Base-by-base conservation (phyloP, 1,284 basidiomycete genomes). In the Baeospora myosura region DNA sequence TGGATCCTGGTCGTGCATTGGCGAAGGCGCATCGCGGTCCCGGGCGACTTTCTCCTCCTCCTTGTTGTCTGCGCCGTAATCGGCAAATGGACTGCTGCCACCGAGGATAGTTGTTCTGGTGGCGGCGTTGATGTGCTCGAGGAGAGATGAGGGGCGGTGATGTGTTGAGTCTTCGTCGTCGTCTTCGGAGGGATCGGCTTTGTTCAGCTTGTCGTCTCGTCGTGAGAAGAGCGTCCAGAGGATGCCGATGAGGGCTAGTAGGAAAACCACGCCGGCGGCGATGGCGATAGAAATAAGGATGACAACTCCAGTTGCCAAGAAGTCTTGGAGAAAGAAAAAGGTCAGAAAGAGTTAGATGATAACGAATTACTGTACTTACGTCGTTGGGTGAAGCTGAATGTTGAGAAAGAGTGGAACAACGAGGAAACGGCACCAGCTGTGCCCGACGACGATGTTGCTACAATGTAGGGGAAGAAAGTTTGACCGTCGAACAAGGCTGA, bases 221-320 rank as follows among this genome's bases (percentile, higher is more conserved):
- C 89, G 73, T 17, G 87, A 81, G 59, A 91, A 81, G 10, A 96
- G 72, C 0, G 91, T 85, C 82, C 91, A 90, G 31, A 98, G 66
- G 35, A 98, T 85, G 36, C 90, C 91, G 44, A 93, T 72, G 26
- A 96, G 67, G 11, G 90, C 86, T 17, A 97, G 72, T 1, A 98
- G 66, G 67, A 98, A 93, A 40, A 98, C 90, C 18, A 98, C 80
- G 20, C 93, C 95, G 7, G 94, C 91, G 3, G 90, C 83, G 49
- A 98, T 96, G 22, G 94, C 95, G 52, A 98, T 97, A 3, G 92
- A 95, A 52, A 98, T 94, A 29, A 98, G 75, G 48, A 98, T 97
- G 42, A 98, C 91, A 28, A 98, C 75, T 2, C 94, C 96, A 18
- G 82, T 80, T 1, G 92, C 90, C 40, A 97, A 77, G 72, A 85